Evolutionary conservation across 768 basidiomycete genomes (phyloP).

Genomic region (Paxillus rubicundulus): DNA sequence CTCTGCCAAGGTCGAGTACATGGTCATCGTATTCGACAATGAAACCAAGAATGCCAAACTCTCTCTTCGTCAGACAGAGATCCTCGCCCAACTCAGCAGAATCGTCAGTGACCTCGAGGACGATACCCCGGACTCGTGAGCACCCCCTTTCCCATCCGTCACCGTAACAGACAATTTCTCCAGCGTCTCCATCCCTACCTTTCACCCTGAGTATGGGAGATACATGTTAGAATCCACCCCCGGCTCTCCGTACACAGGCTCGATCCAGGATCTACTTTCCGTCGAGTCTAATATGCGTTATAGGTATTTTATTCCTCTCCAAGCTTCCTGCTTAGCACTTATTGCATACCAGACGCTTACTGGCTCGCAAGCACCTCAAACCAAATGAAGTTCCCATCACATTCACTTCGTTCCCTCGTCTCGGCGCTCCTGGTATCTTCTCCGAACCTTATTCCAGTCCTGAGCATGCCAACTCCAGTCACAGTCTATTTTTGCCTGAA

Average conservation of each 20-base stretch:
- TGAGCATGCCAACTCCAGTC: constrained; percentile 74
- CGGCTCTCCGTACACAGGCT: constrained; percentile 90
- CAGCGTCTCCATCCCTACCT: constrained; percentile 79
- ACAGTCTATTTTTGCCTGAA: constrained; percentile 92
- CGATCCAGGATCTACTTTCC: constrained; percentile 77
- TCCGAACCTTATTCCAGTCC: constrained; percentile 88
- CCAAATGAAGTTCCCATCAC: constrained; percentile 88
- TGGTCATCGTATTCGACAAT: constrained; percentile 86
- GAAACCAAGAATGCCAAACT: constrained; percentile 76
- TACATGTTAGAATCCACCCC: constrained; percentile 99
- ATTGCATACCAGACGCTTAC: constrained; percentile 56
- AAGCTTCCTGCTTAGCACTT: constrained; percentile 7
- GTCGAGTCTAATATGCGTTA: constrained; percentile 97
- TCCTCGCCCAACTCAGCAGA: constrained; percentile 71
- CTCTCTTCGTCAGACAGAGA: constrained; percentile 94
- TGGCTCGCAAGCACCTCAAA: constrained; percentile 81
- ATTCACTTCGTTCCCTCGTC: constrained; percentile 90
- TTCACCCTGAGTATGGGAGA: constrained; percentile 97
- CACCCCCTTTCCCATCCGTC: constrained; percentile 6
- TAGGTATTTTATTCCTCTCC: constrained; percentile 45
- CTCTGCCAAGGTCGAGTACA: constrained; percentile 80
- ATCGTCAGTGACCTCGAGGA: constrained; percentile 66
- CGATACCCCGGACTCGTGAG: constrained; percentile 53
- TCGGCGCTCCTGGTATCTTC: constrained; percentile 87
- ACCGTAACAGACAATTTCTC: constrained; percentile 1